These are phyloP conservation scores for Xylaria sp. DNA, from an alignment of 2,329 filamentous ascomycete genomes.

Conservation along the genomic window DNA sequence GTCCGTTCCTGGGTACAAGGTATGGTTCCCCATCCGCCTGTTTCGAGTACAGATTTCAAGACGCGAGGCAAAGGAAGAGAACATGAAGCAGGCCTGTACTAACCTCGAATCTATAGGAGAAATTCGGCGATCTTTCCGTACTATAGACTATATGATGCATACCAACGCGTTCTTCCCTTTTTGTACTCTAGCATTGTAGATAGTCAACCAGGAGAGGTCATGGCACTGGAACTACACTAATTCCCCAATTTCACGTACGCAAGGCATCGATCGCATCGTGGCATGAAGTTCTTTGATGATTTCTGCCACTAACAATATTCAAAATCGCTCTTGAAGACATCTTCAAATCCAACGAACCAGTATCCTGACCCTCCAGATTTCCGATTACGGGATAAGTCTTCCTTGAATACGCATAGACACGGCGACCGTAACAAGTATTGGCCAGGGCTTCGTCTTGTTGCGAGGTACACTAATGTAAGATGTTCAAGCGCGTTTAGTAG, in stretches of 20 bases:
- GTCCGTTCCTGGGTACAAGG: constrained; percentile 99
- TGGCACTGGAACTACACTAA: constrained; percentile 43
- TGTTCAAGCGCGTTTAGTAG: not conserved
- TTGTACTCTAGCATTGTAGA: constrained; percentile 79
- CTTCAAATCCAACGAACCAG: not conserved
- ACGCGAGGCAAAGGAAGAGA: not conserved
- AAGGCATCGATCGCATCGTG: not conserved
- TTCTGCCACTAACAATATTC: not conserved
- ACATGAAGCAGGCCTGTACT: constrained; percentile 50
- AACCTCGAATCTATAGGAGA: constrained; percentile 76
- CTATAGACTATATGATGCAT: constrained; percentile 70
- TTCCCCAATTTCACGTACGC: constrained; percentile 22
- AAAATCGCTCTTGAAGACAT: not conserved
- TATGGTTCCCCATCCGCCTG: constrained; percentile 57
- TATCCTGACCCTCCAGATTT: not conserved
- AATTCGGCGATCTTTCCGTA: constrained; percentile 96
- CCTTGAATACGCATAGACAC: not conserved
- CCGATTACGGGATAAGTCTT: not conserved
- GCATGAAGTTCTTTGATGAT: not conserved
- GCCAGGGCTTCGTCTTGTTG: not conserved
- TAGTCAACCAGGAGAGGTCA: constrained; percentile 57
- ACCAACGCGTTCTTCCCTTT: constrained; percentile 60
- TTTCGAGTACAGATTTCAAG: not conserved
- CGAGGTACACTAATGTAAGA: not conserved
- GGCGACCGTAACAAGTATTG: not conserved